A percentile compares a stretch with the other conserved stretches of the same genome.
Conservation (phyloP, 139 green algal species). For the Chlamydomonas incerta region DNA sequence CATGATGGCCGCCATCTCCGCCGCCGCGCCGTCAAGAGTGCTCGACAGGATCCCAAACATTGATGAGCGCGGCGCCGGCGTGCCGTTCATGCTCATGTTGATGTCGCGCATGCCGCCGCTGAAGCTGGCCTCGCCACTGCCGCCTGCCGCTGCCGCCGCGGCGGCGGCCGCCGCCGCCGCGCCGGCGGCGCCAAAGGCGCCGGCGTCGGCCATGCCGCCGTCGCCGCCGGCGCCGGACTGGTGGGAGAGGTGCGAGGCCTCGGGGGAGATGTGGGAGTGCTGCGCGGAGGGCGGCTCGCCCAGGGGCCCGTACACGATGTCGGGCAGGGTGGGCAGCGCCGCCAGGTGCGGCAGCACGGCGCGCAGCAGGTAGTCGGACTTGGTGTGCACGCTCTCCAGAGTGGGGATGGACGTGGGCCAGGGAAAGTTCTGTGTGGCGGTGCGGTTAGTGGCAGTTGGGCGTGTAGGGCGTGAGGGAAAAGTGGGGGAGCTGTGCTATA, state of each 20-base stretch:
- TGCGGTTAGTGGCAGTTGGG: background rate
- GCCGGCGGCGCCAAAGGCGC: background rate
- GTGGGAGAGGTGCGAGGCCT: conserved; percentile 1
- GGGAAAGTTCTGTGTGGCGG: conserved; percentile 29
- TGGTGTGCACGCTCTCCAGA: conserved; percentile 24
- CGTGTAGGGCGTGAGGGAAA: background rate
- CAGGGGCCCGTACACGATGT: conserved; percentile 33
- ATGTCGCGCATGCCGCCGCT: no score
- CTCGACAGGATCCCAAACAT: no score
- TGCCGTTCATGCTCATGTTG: no score
- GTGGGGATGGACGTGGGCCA: conserved; percentile 26
- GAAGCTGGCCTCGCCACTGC: background rate
- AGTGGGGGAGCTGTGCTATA: no score
- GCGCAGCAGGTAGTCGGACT: conserved; percentile 10
- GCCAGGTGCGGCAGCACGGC: conserved; percentile 28
- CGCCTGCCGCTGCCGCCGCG: background rate
- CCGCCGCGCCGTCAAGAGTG: no score
- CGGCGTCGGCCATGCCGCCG: no score
- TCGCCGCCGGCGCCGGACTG: background rate
- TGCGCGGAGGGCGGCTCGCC: conserved; percentile 19
- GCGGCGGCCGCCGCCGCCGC: background rate
- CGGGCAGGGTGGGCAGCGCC: conserved; percentile 40
- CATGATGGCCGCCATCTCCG: background rate
- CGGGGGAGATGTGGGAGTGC: background rate
- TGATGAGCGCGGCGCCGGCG: no score